phyloP scores from a whole-genome alignment of 2,329 filamentous ascomycete genomes.

The Knufia petricola region DNA sequence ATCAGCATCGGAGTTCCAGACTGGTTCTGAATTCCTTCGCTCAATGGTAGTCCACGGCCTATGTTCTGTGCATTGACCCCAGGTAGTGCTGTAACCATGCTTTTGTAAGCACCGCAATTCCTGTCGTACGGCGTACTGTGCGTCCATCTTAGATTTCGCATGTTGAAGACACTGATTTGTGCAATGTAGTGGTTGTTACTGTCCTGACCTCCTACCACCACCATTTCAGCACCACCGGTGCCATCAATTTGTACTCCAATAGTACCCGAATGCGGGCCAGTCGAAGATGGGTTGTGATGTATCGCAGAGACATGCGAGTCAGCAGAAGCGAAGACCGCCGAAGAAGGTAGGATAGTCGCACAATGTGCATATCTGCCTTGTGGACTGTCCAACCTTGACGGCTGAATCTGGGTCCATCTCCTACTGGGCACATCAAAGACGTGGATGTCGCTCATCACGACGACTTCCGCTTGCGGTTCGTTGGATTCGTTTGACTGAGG shows the following conservation, averaged over 20 bases:
- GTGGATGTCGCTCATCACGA: slow-evolving; percentile 96
- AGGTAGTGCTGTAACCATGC: slow-evolving; percentile 74
- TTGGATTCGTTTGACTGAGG: slow-evolving; percentile 26
- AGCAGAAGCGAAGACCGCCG: slow-evolving; percentile 74
- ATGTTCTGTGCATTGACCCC: slow-evolving; percentile 28
- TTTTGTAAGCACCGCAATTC: slow-evolving; percentile 92
- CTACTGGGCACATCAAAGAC: slow-evolving; percentile 79
- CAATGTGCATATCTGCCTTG: slow-evolving; percentile 96
- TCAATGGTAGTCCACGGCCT: slow-evolving; percentile 18
- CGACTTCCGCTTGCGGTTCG: slow-evolving; percentile 72
- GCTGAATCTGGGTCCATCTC: slow-evolving; percentile 72
- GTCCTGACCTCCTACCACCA: slow-evolving; percentile 92
- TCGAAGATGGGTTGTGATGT: slow-evolving; percentile 74
- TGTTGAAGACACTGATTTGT: slow-evolving; percentile 95
- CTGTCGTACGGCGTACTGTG: slow-evolving; percentile 77
- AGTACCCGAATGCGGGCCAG: slow-evolving; percentile 76
- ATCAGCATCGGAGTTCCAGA: slow-evolving; percentile 68
- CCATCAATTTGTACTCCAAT: slow-evolving; percentile 86
- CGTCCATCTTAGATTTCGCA: slow-evolving; percentile 91
- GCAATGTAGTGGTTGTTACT: slow-evolving; percentile 98
- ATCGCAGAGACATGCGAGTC: slow-evolving; percentile 77
- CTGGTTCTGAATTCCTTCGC: slow-evolving; percentile 12
- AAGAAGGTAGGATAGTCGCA: slow-evolving; percentile 81
- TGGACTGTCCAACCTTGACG: slow-evolving; percentile 60
- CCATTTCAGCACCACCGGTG: slow-evolving; percentile 87